Percentiles rank a stretch among this genome's conserved stretches.
Conservation (phyloP, 2,329 filamentous ascomycete genomes). For the Verruconis gallopava region DNA sequence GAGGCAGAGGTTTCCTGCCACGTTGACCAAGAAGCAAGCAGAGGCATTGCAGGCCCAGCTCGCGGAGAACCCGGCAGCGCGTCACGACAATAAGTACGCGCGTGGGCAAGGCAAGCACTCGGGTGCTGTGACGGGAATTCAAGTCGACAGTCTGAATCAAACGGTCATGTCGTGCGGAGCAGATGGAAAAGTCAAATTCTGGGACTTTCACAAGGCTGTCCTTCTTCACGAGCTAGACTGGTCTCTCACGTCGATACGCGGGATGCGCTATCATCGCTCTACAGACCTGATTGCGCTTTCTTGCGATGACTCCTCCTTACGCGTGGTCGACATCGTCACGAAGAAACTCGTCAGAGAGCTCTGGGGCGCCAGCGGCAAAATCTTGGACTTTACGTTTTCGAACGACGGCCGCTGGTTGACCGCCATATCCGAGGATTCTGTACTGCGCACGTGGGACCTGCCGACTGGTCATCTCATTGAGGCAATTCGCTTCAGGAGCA, state of each 20-base stretch:
- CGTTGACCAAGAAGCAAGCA: conserved; percentile 63
- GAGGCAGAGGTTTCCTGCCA: conserved; percentile 75
- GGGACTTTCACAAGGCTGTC: conserved; percentile 80
- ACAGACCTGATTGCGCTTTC: conserved; percentile 80
- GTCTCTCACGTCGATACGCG: conserved; percentile 60
- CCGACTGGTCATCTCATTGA: conserved; percentile 94
- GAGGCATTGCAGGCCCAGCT: conserved; percentile 57
- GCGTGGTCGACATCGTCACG: conserved; percentile 82
- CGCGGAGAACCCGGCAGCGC: conserved; percentile 30
- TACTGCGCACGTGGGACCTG: conserved; percentile 84
- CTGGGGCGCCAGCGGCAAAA: conserved; percentile 47
- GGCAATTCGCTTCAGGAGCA: conserved; percentile 64
- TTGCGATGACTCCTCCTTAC: conserved; percentile 78
- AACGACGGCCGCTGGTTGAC: conserved; percentile 90
- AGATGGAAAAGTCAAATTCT: conserved; percentile 93
- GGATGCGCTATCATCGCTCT: conserved; percentile 65
- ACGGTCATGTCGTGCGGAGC: conserved; percentile 73
- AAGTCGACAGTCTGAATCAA: conserved; percentile 82
- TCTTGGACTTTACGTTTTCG: conserved; percentile 47
- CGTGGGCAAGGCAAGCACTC: conserved; percentile 59
- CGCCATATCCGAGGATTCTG: conserved; percentile 66
- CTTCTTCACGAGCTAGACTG: conserved; percentile 73
- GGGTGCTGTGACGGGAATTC: conserved; percentile 69
- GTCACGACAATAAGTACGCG: conserved; percentile 29
- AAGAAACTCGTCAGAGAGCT: conserved; percentile 86